These are phyloP conservation scores for Penicillium crustosum DNA, from an alignment of 2,329 filamentous ascomycete genomes.

Conservation along the genomic window DNA sequence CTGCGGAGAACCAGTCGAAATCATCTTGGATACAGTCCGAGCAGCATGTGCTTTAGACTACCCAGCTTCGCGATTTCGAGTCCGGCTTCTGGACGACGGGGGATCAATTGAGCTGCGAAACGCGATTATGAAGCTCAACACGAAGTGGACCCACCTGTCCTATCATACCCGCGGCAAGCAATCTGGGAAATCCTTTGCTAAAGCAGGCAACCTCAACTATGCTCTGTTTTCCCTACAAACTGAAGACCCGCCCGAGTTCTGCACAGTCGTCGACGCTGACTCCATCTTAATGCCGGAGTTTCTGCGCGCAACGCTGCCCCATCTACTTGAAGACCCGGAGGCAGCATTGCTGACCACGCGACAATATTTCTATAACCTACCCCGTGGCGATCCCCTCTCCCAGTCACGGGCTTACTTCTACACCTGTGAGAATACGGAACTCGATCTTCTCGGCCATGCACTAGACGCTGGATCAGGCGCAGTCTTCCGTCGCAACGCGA, in stretches of 20 bases:
- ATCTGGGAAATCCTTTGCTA: constrained; percentile 33
- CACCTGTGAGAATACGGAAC: constrained; percentile 33
- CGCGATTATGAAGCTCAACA: constrained; percentile 41
- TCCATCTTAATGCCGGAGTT: constrained; percentile 39
- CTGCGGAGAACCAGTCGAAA: constrained; percentile 57
- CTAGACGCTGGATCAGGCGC: constrained; percentile 39
- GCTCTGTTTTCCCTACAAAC: constrained; percentile 29
- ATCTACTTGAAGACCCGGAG: constrained; percentile 30
- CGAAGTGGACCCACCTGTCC: constrained; percentile 51
- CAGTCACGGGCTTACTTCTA: constrained; percentile 36
- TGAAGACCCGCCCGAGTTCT: constrained; percentile 30
- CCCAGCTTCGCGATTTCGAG: constrained; percentile 53
- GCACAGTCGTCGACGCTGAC: constrained; percentile 38
- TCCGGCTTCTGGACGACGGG: constrained; percentile 59
- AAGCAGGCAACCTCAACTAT: constrained; percentile 42
- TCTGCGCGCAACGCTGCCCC: constrained; percentile 39
- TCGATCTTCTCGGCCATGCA: constrained; percentile 30
- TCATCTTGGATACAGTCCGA: constrained; percentile 59
- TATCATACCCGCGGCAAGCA: constrained; percentile 55
- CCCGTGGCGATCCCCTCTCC: constrained; percentile 31
- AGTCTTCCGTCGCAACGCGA: constrained; percentile 32
- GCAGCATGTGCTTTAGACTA: constrained; percentile 58
- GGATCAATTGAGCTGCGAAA: constrained; percentile 45
- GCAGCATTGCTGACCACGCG: constrained; percentile 35
- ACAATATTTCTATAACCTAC: constrained; percentile 39